Conservation (phyloP, 2,329 filamentous ascomycete species). For the Pestalotiopsis sp. region DNA sequence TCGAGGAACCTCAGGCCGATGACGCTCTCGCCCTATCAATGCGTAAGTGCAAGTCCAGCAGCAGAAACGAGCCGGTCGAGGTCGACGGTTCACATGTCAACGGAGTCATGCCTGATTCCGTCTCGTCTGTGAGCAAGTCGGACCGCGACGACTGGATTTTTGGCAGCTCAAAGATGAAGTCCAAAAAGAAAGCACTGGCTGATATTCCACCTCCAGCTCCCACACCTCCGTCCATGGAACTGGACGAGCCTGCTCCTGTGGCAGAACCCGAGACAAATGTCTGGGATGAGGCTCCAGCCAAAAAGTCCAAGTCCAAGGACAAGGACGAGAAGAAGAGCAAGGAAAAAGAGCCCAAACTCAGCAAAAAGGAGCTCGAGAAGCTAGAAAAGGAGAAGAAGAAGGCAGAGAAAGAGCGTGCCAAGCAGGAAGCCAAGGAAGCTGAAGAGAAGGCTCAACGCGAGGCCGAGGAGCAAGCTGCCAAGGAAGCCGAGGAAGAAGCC, state of each 20-base stretch:
- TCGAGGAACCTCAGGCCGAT: constrained; percentile 45
- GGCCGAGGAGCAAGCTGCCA: constrained; percentile 34
- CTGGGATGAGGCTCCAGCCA: constrained; percentile 37
- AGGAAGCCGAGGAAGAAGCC: constrained; percentile 27
- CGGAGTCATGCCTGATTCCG: constrained; percentile 48
- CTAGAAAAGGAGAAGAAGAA: constrained; percentile 45
- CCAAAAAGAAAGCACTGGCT: constrained; percentile 41
- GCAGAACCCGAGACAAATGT: constrained; percentile 33
- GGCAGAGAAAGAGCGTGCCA: constrained; percentile 32
- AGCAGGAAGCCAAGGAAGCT: constrained; percentile 28
- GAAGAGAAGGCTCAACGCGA: constrained; percentile 25
- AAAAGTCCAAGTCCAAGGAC: constrained; percentile 44
- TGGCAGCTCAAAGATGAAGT: constrained; percentile 49
- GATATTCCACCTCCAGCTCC: constrained; percentile 50
- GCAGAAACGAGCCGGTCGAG: constrained; percentile 51
- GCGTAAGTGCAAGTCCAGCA: constrained; percentile 50
- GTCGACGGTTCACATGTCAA: constrained; percentile 49
- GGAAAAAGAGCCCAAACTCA: constrained; percentile 45
- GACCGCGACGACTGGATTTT: constrained; percentile 38
- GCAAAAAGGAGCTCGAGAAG: constrained; percentile 53
- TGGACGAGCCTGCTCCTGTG: constrained; percentile 45
- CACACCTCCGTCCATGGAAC: constrained; percentile 49
- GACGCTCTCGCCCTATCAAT: constrained; percentile 38
- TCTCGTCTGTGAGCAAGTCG: constrained; percentile 47
- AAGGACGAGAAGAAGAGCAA: constrained; percentile 46